phyloP scores from a whole-genome alignment of 441 rosid genomes.

The Arabidopsis lyrata region DNA sequence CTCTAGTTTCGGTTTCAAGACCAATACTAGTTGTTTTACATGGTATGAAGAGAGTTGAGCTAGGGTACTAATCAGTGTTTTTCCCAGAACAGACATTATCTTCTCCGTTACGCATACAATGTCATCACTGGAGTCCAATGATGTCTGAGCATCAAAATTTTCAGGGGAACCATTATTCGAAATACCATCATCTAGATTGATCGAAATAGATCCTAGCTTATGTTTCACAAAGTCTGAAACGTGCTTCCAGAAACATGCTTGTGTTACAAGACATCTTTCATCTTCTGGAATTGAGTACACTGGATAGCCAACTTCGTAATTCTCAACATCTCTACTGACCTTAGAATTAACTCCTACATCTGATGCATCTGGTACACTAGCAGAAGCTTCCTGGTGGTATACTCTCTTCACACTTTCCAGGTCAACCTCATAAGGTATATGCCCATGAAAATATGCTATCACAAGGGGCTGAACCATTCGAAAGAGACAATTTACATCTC shows the following conservation, averaged over 20 bases:
- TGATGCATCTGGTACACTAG: slow-evolving; percentile 44
- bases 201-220: slow-evolving; percentile 57
- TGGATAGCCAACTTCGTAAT: slow-evolving; percentile 49
- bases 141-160: slow-evolving; percentile 44
- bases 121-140: slow-evolving; percentile 52
- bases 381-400: slow-evolving; percentile 50
- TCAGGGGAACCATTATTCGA: slow-evolving; percentile 48
- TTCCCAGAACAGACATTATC: slow-evolving; percentile 55
- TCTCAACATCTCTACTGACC: slow-evolving; percentile 38
- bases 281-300: slow-evolving; percentile 68
- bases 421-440: slow-evolving; percentile 73
- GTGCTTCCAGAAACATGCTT: slow-evolving; percentile 85
- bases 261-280: slow-evolving; percentile 76
- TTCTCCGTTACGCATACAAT: slow-evolving; percentile 49
- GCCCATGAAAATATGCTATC: slow-evolving; percentile 57
- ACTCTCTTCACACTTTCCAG: slow-evolving; percentile 61
- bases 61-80: slow-evolving; percentile 55
- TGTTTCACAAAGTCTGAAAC: slow-evolving; percentile 66
- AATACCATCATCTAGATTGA: slow-evolving; percentile 51
- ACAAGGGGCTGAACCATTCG: slow-evolving; percentile 77
- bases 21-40: slow-evolving; percentile 57
- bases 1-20: slow-evolving; percentile 65
- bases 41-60: slow-evolving; percentile 78
- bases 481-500: slow-evolving; percentile 65
- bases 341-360: slow-evolving; percentile 42